Evolutionary conservation across 805 yeast species (phyloP).

Genomic region (Saccharomyces eubayanus): DNA sequence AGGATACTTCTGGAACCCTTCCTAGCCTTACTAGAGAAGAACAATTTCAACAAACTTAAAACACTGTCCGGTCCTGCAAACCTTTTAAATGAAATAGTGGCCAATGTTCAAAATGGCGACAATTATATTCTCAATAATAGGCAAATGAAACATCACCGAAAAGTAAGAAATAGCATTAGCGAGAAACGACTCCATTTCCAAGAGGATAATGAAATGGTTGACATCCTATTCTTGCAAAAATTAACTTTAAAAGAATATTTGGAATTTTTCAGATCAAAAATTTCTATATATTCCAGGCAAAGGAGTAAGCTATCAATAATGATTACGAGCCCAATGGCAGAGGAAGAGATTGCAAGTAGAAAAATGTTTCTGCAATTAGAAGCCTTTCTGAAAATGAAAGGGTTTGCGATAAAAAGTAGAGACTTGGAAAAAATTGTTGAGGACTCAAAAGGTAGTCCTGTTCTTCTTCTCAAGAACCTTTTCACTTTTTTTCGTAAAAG

Average conservation of each 20-base stretch:
- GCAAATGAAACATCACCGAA: slow-evolving; percentile 38
- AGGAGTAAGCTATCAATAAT: slow-evolving; percentile 39
- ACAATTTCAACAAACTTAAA: slow-evolving; percentile 5
- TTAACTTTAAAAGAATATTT: slow-evolving; percentile 31
- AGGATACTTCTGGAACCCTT: slow-evolving; percentile 33
- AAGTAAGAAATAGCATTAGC: slow-evolving; percentile 42
- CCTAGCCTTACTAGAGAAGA: slow-evolving; percentile 18
- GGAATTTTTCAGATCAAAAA: slow-evolving; percentile 29
- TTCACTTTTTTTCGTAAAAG: slow-evolving; percentile 36
- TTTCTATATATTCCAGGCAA: slow-evolving; percentile 32
- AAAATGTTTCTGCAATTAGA: slow-evolving; percentile 36
- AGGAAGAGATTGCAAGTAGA: slow-evolving; percentile 32
- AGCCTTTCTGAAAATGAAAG: slow-evolving; percentile 39
- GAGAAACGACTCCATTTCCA: slow-evolving; percentile 37
- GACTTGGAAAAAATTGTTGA: slow-evolving; percentile 34
- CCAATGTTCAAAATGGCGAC: slow-evolving; percentile 33
- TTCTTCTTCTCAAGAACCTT: slow-evolving; percentile 34
- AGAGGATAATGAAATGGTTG: slow-evolving; percentile 30
- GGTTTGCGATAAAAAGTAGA: slow-evolving; percentile 38
- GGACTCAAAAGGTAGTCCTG: slow-evolving; percentile 33
- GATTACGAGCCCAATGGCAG: slow-evolving; percentile 33
- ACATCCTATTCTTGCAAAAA: slow-evolving; percentile 23
- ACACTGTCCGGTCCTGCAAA: slow-evolving; percentile 30
- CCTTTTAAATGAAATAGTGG: slow-evolving; percentile 28
- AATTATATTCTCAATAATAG: slow-evolving; percentile 12